Evolutionary conservation across 495 filamentous ascomycete genomes (phyloP).

Genomic region (Pyrenula massariospora): DNA sequence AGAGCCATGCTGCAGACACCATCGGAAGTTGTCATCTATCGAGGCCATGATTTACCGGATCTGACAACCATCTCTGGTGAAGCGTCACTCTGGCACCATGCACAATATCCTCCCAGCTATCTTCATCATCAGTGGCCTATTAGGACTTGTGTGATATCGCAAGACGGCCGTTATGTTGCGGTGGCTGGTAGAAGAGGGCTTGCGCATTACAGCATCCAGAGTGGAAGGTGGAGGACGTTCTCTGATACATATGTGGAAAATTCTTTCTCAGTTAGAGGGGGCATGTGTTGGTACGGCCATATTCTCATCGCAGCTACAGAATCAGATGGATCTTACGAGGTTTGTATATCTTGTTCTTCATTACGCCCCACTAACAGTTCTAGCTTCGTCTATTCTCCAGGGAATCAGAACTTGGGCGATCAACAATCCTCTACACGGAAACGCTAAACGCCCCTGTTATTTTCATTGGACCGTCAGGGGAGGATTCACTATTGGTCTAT

Average conservation of each 20-base stretch:
- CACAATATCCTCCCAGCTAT: constrained; percentile 75
- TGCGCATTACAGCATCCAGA: constrained; percentile 91
- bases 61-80: constrained; percentile 88
- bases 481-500: constrained; percentile 91
- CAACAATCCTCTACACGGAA: constrained; percentile 60
- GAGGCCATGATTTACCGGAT: constrained; percentile 83
- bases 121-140: constrained; percentile 89
- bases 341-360: constrained; percentile 12
- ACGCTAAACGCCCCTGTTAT: constrained; percentile 74
- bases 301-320: constrained; percentile 92
- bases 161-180: constrained; percentile 88
- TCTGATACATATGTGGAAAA: constrained; percentile 70
- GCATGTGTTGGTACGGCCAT: constrained; percentile 98
- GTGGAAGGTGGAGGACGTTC: constrained; percentile 93
- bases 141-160: constrained; percentile 68
- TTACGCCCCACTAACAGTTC: neutral
- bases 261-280: constrained; percentile 82
- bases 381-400: constrained; percentile 83
- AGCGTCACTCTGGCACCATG: constrained; percentile 81
- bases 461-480: constrained; percentile 73
- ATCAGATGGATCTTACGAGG: constrained; percentile 68
- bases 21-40: constrained; percentile 77
- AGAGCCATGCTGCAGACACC: constrained; percentile 80
- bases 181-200: constrained; percentile 86
- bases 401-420: constrained; percentile 65